Percentiles rank a stretch among this genome's conserved stretches.
phyloP scores from a whole-genome alignment of 208 protist species.

The Leishmania aethiopica region DNA sequence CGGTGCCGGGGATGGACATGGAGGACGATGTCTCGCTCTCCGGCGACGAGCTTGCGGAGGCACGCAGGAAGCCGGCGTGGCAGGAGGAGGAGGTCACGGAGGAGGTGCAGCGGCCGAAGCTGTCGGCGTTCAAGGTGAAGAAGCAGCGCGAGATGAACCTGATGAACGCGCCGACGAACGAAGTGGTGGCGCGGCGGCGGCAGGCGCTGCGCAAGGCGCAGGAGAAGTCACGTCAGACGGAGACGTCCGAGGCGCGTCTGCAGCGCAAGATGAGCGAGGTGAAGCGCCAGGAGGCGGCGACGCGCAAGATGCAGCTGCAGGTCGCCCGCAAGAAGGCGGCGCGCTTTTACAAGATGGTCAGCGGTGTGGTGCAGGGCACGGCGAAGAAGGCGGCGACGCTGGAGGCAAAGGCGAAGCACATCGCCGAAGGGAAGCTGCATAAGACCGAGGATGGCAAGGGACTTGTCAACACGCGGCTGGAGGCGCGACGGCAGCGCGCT shows the following conservation, averaged over 20 bases:
- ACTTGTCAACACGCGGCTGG: slow-evolving; percentile 60
- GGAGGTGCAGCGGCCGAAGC: slow-evolving; percentile 66
- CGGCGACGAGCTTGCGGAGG: slow-evolving; percentile 74
- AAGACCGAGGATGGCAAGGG: slow-evolving; percentile 58
- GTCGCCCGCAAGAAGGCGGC: slow-evolving; percentile 91
- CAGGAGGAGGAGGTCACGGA: slow-evolving; percentile 86
- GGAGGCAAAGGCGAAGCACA: slow-evolving; percentile 77
- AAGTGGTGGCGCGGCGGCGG: slow-evolving; percentile 75
- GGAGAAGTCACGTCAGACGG: slow-evolving; percentile 44
- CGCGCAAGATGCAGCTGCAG: slow-evolving; percentile 90
- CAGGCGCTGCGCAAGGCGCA: slow-evolving; percentile 52
- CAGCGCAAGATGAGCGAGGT: slow-evolving; percentile 70
- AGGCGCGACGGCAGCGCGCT: slow-evolving; percentile 49
- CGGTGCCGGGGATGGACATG: slow-evolving; percentile 61
- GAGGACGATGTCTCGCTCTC: slow-evolving; percentile 89
- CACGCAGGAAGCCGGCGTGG: slow-evolving; percentile 61
- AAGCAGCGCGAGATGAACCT: slow-evolving; percentile 90
- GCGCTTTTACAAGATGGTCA: slow-evolving; percentile 91
- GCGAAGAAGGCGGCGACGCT: slow-evolving; percentile 67
- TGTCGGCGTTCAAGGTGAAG: slow-evolving; percentile 88
- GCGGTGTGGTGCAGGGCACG: slow-evolving; percentile 67
- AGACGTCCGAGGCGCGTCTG: slow-evolving; percentile 57
- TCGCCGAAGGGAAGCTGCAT: slow-evolving; percentile 65
- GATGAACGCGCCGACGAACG: slow-evolving; percentile 88
- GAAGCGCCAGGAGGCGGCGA: slow-evolving; percentile 74